These are phyloP conservation scores for Crepidotus variabilis DNA, from an alignment of 768 basidiomycete genomes.

Conservation along the genomic window DNA sequence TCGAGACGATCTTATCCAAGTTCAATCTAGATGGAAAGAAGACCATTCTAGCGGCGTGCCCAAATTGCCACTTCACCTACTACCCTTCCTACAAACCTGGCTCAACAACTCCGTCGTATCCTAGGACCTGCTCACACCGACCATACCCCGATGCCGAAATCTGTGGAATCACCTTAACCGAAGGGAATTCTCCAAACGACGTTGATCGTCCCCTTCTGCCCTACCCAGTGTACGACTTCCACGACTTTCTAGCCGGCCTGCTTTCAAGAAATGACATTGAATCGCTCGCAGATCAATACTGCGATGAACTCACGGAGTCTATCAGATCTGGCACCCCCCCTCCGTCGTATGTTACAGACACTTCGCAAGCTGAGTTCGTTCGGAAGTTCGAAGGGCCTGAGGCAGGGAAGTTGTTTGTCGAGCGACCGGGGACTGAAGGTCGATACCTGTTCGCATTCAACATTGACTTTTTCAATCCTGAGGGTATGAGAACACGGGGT, in stretches of 20 bases:
- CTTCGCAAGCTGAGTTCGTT: slow-evolving; percentile 9
- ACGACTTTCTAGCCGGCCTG: slow-evolving; percentile 11
- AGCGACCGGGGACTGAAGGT: slow-evolving; percentile 9
- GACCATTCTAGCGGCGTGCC: slow-evolving; percentile 9
- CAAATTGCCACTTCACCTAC: slow-evolving; percentile 10
- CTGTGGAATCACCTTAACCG: slow-evolving; percentile 1
- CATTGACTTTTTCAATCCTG: slow-evolving; percentile 28
- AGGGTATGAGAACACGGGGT: slow-evolving; percentile 18
- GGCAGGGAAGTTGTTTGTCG: slow-evolving; percentile 8
- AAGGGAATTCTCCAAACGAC: too few relatives aligned
- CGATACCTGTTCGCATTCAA: slow-evolving; percentile 20
- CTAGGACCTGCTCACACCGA: slow-evolving; percentile 4
- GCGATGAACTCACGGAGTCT: slow-evolving; percentile 7
- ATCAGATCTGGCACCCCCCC: slow-evolving; percentile 1
- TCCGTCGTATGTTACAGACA: slow-evolving; percentile 2
- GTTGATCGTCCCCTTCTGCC: not conserved
- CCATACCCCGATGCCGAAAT: slow-evolving; percentile 2
- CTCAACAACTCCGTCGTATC: slow-evolving; percentile 4
- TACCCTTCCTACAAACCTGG: slow-evolving; percentile 4
- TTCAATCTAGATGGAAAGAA: slow-evolving; percentile 9
- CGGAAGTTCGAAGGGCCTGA: slow-evolving; percentile 11
- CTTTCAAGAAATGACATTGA: slow-evolving; percentile 7
- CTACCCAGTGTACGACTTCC: slow-evolving; percentile 4
- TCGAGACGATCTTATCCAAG: slow-evolving; percentile 6
- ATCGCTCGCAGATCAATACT: slow-evolving; percentile 5